Base-by-base conservation (phyloP, 345 rosid species). In the Rhodomyrtus tomentosa region DNA sequence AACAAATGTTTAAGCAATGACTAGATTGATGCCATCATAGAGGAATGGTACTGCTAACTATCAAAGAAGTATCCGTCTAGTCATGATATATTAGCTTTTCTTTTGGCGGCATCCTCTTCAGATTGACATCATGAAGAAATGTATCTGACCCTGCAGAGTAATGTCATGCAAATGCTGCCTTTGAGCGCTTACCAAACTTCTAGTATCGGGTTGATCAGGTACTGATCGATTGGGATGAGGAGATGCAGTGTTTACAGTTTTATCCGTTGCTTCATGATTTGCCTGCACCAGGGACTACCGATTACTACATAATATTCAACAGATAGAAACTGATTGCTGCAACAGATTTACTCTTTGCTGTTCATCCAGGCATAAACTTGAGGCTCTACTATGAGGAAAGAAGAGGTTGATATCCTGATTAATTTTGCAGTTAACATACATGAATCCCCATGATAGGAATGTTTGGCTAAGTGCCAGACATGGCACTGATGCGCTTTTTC, bases 281-380 rank as follows among this genome's bases (percentile, higher is more conserved):
- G 56, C 88, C 93, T 91, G 90, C 83, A 72, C 55, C 76, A 68
- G 76, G 16, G 76, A 68, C 76, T 18, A 68, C 18, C 20, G 45
- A 62, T 81, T 51, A 51, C 62, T 13, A 68, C 42, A 68, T 32
- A 32, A 24, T 32, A 32, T 68, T 68, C 45, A 0, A 68, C 76
- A 68, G 45, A 68, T 32, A 68, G 24, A 68, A 68, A 42, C n/a
- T 32, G 40, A 42, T 16, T 68, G 76, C 76, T 32, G 42, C 76
- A 32, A 68, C 24, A 68, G 76, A 68, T 21, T 32, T 32, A 32
- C 76, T 2, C 24, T 32, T 68, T 9, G 42, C 3, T 68, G 11
- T 68, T 68, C 76, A 32, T 68, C 42, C 45, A 68, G 76, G 76
- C 76, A 68, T 32, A 32, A 32, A 32, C 76, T 68, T 4, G 24